Evolutionary conservation across 1,139 yeast genomes (phyloP).

Genomic region (Kluyveromyces sp.): DNA sequence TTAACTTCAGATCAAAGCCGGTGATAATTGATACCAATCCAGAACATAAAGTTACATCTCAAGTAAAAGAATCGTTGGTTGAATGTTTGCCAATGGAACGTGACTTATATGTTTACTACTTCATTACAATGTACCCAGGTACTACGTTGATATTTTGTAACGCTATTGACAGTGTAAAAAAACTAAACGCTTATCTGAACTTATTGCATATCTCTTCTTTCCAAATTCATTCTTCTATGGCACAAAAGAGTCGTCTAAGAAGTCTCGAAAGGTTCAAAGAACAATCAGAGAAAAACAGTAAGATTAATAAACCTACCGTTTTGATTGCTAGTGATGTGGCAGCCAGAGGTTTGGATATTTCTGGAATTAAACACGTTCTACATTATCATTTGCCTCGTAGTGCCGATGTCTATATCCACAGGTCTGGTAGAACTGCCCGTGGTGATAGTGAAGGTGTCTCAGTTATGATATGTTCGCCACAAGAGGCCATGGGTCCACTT

Average conservation of each 20-base stretch:
- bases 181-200: constrained; percentile 68
- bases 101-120: constrained; percentile 84
- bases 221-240: constrained; percentile 89
- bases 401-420: constrained; percentile 89
- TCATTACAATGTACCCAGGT: constrained; percentile 80
- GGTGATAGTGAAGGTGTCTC: constrained; percentile 93
- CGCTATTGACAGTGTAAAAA: constrained; percentile 86
- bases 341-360: constrained; percentile 94
- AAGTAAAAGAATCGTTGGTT: constrained; percentile 75
- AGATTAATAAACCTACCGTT: constrained; percentile 46
- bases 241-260: constrained; percentile 85
- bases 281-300: constrained; percentile 38
- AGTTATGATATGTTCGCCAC: constrained; percentile 85
- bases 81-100: constrained; percentile 90
- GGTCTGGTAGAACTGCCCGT: constrained; percentile 98
- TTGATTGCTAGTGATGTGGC: constrained; percentile 96
- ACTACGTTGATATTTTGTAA: constrained; percentile 88
- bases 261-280: constrained; percentile 68
- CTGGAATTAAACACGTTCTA: constrained; percentile 85
- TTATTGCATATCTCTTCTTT: constrained; percentile 66
- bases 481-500: constrained; percentile 84
- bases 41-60: constrained; percentile 65
- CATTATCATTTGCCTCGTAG: constrained; percentile 93
- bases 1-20: constrained; percentile 57
- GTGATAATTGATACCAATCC: constrained; percentile 80